Evolutionary conservation across 257 asterid species (phyloP), one percentile per base, ranked within the genome.

Genomic region (Nicotiana otophora): DNA sequence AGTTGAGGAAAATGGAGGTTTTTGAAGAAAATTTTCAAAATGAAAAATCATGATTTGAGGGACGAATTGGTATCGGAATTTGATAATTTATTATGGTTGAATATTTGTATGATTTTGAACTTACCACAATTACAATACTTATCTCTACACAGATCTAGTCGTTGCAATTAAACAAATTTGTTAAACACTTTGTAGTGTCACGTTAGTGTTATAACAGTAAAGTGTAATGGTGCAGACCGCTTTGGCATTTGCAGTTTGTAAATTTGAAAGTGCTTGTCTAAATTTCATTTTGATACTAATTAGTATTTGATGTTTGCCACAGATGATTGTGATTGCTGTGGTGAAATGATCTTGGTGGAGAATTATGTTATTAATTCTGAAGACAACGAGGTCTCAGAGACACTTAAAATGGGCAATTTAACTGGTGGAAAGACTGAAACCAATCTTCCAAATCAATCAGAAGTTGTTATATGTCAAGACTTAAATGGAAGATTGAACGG

Each of bases 351-450:
- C 78, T 83, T 83, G 79, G 85, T 62, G 74, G 76, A 81, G 69
- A 86, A 81, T 19, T 16, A 62, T 28, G 66, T 62, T 60, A 62
- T 79, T 30, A 63, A 23, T 42, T 84, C 82, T 55, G 82, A 68
- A 60, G 63, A 20, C 81, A 31, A 81, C 33, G 81, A 82, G 85
- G 83, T 80, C 60, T 77, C 85, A 36, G 72, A 63, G 62, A 12
- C 80, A 61, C 66, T 67, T 81, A 64, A 75, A 82, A 90, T 87
- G 91, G 82, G 81, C 82, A 84, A 58, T 76, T 77, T 67, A 65
- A 51, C 81, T 77, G 87, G 82, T 78, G 91, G 87, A 81, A 90
- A 84, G 54, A 68, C 84, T 81, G 90, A 72, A 82, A 78, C 58
- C 82, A 87, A 64, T 82, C 84, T 84, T 65, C 87, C 48, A 30